Base-by-base conservation (phyloP, 768 basidiomycete genomes). In the Collybia sp. region DNA sequence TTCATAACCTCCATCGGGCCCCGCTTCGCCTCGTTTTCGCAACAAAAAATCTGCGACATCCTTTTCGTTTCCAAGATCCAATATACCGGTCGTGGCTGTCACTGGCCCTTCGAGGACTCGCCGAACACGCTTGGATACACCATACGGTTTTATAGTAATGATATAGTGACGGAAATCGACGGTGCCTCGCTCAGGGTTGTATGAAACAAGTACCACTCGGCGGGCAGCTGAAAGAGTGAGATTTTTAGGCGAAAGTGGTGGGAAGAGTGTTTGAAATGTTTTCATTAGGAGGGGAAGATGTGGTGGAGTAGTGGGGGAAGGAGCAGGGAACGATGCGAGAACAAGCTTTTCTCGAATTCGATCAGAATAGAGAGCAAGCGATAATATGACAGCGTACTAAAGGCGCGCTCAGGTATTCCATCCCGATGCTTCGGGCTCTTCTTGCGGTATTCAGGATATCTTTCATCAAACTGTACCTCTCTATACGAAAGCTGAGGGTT, bases 21-120 rank as follows among this genome's bases (percentile, higher is more conserved):
- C 76, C 39, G 72, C 58, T 45, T 83, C 78, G 12, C 86, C 85
- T 43, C 72, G 69, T 56, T 76, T 81, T 20, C 90, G 70, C 33
- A 98, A 75, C 55, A 99, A 65, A 61, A 96, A 99, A 62, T 99
- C 95, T 1, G 95, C 92, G 20, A 99, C 86, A 58, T 99, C 96
- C 60, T 87, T 85, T 61, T 95, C 93, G 51, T 83, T 88, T 8
- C 88, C 83, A 11, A 99, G 78, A 60, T 99, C 83, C 13, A 93
- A 72, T 18, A 91, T 58, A 2, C 70, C 68, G 16, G 68, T 61
- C 1, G 71, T 58, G 6, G 64, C 44, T 44, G 62, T 58, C 34
- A 58, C 54, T 12, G 68, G 59, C 41, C 86, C 82, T 57, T 88
- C 89, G 46, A 99, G 76, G 39, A 98, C 76, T 46, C 83, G 84